Conservation (phyloP, 768 basidiomycete species). For the Collybiopsis luxurians region DNA sequence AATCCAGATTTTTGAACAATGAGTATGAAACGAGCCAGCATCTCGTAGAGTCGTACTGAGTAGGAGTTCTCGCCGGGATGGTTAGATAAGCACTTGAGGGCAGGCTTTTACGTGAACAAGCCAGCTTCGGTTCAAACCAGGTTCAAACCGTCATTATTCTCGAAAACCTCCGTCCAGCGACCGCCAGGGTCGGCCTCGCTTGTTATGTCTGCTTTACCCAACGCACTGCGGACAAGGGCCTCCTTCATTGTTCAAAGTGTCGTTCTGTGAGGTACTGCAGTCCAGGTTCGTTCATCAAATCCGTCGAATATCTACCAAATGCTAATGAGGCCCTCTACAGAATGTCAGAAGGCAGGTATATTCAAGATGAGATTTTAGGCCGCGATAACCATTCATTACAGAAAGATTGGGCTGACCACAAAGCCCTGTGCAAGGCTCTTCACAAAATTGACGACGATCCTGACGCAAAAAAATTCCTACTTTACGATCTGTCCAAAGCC, state of each 20-base stretch:
- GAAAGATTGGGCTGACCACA: constrained; percentile 30
- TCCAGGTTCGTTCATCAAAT: constrained; percentile 16
- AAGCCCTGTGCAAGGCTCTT: constrained; percentile 30
- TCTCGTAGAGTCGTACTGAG: too few species aligned
- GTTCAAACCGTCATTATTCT: too few species aligned
- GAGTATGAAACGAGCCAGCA: too few species aligned
- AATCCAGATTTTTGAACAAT: too few species aligned
- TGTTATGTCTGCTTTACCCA: background rate
- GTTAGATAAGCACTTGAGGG: too few species aligned
- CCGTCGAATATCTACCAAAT: background rate
- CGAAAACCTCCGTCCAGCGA: background rate
- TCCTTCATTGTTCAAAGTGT: constrained; percentile 24
- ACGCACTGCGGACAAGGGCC: background rate
- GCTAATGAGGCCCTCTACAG: constrained; percentile 11
- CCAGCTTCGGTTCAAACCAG: too few species aligned
- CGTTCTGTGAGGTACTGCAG: constrained; percentile 29
- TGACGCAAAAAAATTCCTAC: constrained; percentile 5
- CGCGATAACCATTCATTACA: too few species aligned
- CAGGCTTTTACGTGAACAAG: too few species aligned
- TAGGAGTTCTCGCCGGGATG: too few species aligned
- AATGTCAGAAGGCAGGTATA: constrained; percentile 32
- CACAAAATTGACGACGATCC: constrained; percentile 19
- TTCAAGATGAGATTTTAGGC: too few species aligned
- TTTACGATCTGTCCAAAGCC: constrained; percentile 11
- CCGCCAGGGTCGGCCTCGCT: background rate